These are phyloP conservation scores for Starmerella scarabaei DNA, from an alignment of 805 yeast genomes.

Conservation along the genomic window DNA sequence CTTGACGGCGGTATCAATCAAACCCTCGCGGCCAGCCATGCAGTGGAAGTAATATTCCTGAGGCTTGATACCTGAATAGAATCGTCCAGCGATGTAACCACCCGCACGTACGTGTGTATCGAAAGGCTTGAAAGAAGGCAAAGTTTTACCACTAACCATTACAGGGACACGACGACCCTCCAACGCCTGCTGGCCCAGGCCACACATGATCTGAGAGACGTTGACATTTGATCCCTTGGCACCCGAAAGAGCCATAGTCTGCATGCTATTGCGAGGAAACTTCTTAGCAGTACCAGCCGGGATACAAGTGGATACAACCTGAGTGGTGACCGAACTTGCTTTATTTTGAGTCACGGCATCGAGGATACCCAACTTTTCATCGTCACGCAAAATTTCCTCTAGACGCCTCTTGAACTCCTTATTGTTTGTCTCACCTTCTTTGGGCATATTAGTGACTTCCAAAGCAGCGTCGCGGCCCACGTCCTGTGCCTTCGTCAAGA, in stretches of 20 bases:
- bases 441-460: slow-evolving; percentile 77
- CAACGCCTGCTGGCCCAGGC: slow-evolving; percentile 95
- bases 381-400: slow-evolving; percentile 92
- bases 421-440: slow-evolving; percentile 38
- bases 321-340: slow-evolving; percentile 85
- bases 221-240: slow-evolving; percentile 98
- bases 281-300: slow-evolving; percentile 93
- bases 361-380: slow-evolving; percentile 75
- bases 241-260: slow-evolving; percentile 97
- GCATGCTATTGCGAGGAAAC: slow-evolving; percentile 95
- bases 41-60: slow-evolving; percentile 99
- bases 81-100: slow-evolving; percentile 92
- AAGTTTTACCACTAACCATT: slow-evolving; percentile 95
- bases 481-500: slow-evolving; percentile 61
- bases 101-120: slow-evolving; percentile 98
- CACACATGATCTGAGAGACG: slow-evolving; percentile 98
- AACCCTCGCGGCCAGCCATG: slow-evolving; percentile 99
- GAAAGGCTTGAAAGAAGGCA: slow-evolving; percentile 91
- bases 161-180: slow-evolving; percentile 99
- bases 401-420: slow-evolving; percentile 73
- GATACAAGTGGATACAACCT: slow-evolving; percentile 85
- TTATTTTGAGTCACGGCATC: slow-evolving; percentile 93
- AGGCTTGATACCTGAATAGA: slow-evolving; percentile 94
- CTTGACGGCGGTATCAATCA: slow-evolving; percentile 98
- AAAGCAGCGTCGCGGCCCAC: slow-evolving; percentile 86